Base-by-base conservation (phyloP, 2,329 filamentous ascomycete genomes). In the Daldinia sp. region DNA sequence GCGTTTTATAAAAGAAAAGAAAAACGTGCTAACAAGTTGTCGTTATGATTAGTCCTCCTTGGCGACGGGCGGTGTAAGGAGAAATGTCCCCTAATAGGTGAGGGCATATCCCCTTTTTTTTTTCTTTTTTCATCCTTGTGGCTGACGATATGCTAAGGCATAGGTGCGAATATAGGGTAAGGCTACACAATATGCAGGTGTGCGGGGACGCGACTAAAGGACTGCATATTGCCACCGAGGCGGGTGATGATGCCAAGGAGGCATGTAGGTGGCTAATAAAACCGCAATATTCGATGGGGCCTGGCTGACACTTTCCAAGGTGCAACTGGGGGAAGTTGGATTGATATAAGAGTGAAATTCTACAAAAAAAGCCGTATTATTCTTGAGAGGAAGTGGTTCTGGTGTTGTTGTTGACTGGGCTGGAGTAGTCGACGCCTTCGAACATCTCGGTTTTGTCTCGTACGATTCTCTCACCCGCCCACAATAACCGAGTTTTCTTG, bases 401-500 rank as follows among this genome's bases (percentile, higher is more conserved):
- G 35, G 30, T 35, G 35, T 50, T 48, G 59, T 55, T 28, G 41
- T 23, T 44, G 26, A 44, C 50, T 55, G 37, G 55, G 37, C 23
- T 26, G 54, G 56, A 58, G 55, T 60, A 60, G 56, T 63, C 44
- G 48, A 63, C 33, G 48, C 46, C 50, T 59, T 18, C 60, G 55
- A 15, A 37, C n/a, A 37, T 39, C 10, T 26, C 10, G 57, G 33
- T 20, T 58, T 50, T 41, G 37, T 65, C 68, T 70, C 65, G 65
- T 68, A 70, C 60, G 65, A 66, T 68, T 65, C 59, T 37, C 61
- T 50, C 58, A 65, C n/a, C 18, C n/a, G 58, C 35, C 18, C 46
- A 50, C 50, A 48, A 62, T 68, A 66, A 56, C 62, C 59, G 59
- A 48, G 50, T 50, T 56, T 23, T 48, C 39, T 54, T 63, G 61